Base-by-base conservation (phyloP, 768 basidiomycete species). In the Amylocystis lapponica region DNA sequence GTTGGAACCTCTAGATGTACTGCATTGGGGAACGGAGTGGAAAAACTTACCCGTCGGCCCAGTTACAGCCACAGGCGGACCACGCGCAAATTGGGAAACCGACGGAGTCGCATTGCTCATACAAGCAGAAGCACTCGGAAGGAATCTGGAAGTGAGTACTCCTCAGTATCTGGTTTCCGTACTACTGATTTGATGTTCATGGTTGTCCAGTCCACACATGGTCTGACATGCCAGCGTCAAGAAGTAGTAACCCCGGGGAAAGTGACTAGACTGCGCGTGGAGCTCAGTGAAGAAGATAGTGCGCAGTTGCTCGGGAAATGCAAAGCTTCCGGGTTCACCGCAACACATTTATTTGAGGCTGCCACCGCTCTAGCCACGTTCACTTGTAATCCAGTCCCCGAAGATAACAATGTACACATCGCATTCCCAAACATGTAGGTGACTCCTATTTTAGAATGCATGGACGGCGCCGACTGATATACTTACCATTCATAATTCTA, bases 61-160 rank as follows among this genome's bases (percentile, higher is more conserved):
- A 22, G 22, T 45, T 11, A 31, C 27, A 3, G 43, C 35, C 3
- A 45, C 43, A 12, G 43, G 43, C 9, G 43, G 43, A 3, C 43
- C 43, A 5, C 35, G 43, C 8, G 30, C 35, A 2, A 29, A 25
- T 4, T 45, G 43, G 43, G 25, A 30, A 12, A 38, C 36, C 19
- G 27, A 36, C 11, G 43, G 43, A 4, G 21, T 31, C 11, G 6
- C 30, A 5, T 21, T 33, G n/a, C 19, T 33, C 32, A 19, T 19
- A 5, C 14, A 33, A 33, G n/a, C 19, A n/a, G 32, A 5, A 33
- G 14, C 6, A 5, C 7, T 19, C 19, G 14, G 19, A 13, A 19
- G 14, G 19, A 33, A 33, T n/a, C 32, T 19, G 5, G 19, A 13
- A 19, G 32, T 33, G 14, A 13, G 32, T 6, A 6, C n/a, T n/a